Conservation (phyloP, 768 basidiomycete species). For the Xerocomus spinulosus region DNA sequence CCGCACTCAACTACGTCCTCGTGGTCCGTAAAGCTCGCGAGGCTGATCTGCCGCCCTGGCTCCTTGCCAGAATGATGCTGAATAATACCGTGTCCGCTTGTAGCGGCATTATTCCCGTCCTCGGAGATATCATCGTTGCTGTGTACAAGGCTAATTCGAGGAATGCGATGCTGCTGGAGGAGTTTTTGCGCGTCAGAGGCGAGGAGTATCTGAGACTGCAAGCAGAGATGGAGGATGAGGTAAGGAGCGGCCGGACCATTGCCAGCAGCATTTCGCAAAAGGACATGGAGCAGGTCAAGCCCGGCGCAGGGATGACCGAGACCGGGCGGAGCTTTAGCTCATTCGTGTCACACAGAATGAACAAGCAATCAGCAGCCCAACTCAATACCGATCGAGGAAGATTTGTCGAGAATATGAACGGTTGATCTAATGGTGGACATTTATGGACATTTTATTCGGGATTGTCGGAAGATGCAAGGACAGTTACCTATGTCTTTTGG, state of each 20-base stretch:
- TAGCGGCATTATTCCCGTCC: constrained; percentile 64
- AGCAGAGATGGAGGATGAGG: constrained; percentile 31
- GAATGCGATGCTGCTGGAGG: constrained; percentile 83
- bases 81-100: constrained; percentile 69
- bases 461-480: neutral
- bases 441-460: neutral
- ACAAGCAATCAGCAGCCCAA: constrained; percentile 19
- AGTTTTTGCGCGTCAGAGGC: constrained; percentile 74
- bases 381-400: constrained; percentile 29
- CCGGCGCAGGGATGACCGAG: constrained; percentile 47
- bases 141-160: constrained; percentile 84
- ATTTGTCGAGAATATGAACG: constrained; percentile 36
- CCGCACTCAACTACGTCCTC: constrained; percentile 65
- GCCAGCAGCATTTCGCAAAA: constrained; percentile 23
- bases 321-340: constrained; percentile 27
- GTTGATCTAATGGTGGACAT: neutral
- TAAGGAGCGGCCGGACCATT: constrained; percentile 8
- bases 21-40: constrained; percentile 71
- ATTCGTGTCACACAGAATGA: constrained; percentile 13
- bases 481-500: neutral
- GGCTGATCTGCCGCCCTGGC: constrained; percentile 67
- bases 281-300: constrained; percentile 45
- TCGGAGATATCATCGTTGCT: constrained; percentile 74
- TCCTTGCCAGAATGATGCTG: constrained; percentile 66
- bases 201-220: constrained; percentile 60